These are phyloP conservation scores for Plasmopara muralis DNA, from an alignment of 352 stramenopile genomes.

Conservation along the genomic window DNA sequence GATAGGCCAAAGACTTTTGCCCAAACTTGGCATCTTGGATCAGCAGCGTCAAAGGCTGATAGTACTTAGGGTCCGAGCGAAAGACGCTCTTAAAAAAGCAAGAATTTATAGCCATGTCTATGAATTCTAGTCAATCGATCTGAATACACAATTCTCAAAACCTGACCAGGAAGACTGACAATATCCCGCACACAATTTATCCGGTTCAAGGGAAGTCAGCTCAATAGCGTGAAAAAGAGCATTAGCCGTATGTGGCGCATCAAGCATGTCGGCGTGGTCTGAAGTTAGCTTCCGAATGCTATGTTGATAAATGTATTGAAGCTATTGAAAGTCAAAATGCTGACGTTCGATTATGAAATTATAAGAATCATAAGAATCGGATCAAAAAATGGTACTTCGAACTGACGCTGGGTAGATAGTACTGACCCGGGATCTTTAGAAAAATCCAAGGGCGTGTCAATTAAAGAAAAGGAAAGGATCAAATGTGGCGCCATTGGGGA, in stretches of 20 bases:
- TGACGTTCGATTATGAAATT: conserved; percentile 1
- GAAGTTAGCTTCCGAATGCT: background rate
- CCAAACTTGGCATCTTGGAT: background rate
- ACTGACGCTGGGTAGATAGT: conserved; percentile 1
- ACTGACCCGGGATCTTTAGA: conserved; percentile 1
- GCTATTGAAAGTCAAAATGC: background rate
- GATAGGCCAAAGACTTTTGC: background rate
- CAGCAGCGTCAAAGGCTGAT: background rate
- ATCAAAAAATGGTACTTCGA: conserved; percentile 7
- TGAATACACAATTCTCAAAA: no score
- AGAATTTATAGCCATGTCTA: no score
- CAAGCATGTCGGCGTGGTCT: background rate
- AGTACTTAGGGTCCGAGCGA: background rate
- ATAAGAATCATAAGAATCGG: background rate
- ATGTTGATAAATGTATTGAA: background rate
- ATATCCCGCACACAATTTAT: background rate
- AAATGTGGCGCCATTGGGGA: background rate
- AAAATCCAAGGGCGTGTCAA: conserved; percentile 3
- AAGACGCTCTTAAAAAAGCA: no score
- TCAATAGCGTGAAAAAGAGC: background rate
- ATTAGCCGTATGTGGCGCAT: background rate
- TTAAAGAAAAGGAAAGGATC: conserved; percentile 1
- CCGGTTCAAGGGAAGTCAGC: no score
- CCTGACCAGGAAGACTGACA: background rate
- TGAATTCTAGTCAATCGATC: no score